Base-by-base conservation (phyloP, 225 moss, liverwort and hornwort genomes). In the Ulota crispa region DNA sequence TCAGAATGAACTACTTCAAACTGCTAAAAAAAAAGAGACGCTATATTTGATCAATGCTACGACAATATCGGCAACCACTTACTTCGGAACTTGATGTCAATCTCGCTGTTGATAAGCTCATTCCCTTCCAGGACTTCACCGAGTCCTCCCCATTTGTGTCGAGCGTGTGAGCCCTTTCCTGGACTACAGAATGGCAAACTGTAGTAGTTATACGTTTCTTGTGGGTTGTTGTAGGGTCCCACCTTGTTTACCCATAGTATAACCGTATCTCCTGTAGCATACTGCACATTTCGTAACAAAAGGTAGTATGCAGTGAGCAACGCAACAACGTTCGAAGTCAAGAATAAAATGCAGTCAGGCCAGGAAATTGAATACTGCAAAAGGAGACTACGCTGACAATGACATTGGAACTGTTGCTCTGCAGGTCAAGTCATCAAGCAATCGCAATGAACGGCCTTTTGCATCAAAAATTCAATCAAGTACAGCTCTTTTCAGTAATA, bases 61-160 rank as follows among this genome's bases (percentile, higher is more conserved):
- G 11, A 50, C 56, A 23, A 43, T 14, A 45, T 61, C 68, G 52
- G 52, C 61, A 19, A 52, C 20, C 60, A 85, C 89, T 81, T 88
- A 99, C 99, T 84, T 70, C 84, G 91, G 64, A 99, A 99, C 85
- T 99, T 94, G 74, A 99, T 92, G 15, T 83, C 91, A 78, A 99
- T 92, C 84, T 96, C 88, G 70, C 99, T 99, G 83, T 99, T 77
- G 56, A 99, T 96, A 71, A 99, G 96, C 75, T 99, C 99, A 88
- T 99, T 99, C 36, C 99, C 99, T 88, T 99, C 94, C 74, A 99
- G 73, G 65, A 99, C 99, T 96, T 99, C 99, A 63, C 99, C 99
- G 2, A 99, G 94, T 45, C 99, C 99, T 81, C 99, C 99, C 99
- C 99, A 99, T 86, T 94, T 99, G 77, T 99, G 96, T 80, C 85